Percentiles rank a stretch among this genome's conserved stretches.
These are phyloP conservation scores for Colletotrichum shisoi DNA, from an alignment of 2,329 filamentous ascomycete genomes.

Conservation along the genomic window DNA sequence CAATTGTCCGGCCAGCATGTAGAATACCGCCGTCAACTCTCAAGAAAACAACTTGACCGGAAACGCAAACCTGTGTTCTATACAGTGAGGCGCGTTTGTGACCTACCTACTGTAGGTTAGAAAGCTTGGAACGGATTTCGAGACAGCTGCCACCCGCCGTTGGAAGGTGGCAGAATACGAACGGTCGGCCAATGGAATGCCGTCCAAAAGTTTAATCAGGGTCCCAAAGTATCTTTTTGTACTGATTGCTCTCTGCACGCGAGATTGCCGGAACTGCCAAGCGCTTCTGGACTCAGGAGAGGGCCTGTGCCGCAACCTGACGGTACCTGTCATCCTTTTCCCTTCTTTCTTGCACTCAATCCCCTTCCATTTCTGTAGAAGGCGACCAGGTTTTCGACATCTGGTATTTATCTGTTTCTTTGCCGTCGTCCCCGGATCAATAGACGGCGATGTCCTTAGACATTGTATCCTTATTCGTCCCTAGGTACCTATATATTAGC, in stretches of 20 bases:
- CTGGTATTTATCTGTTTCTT: neutral
- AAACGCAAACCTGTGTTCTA: neutral
- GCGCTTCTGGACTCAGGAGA: conserved; percentile 38
- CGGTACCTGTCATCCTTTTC: conserved; percentile 15
- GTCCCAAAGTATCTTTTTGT: conserved; percentile 20
- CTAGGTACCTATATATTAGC: neutral
- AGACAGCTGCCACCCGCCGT: conserved; percentile 25
- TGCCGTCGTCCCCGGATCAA: neutral
- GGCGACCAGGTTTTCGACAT: neutral
- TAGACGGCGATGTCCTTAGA: neutral
- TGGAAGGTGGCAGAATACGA: conserved; percentile 23
- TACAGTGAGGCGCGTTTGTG: conserved; percentile 7
- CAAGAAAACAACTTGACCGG: neutral
- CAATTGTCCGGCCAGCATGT: neutral
- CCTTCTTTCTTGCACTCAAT: neutral
- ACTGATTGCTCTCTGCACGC: conserved; percentile 18
- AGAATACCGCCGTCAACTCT: neutral
- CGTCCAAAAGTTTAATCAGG: conserved; percentile 24
- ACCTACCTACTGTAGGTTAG: neutral
- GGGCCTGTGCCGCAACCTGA: conserved; percentile 27
- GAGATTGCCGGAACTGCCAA: conserved; percentile 37
- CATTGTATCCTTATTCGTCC: conserved; percentile 1
- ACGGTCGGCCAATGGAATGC: conserved; percentile 20
- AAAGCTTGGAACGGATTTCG: conserved; percentile 8
- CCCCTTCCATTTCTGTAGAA: neutral